Conservation (phyloP, 192 early-diverging fungal genomes). For the Coemansia sp. region DNA sequence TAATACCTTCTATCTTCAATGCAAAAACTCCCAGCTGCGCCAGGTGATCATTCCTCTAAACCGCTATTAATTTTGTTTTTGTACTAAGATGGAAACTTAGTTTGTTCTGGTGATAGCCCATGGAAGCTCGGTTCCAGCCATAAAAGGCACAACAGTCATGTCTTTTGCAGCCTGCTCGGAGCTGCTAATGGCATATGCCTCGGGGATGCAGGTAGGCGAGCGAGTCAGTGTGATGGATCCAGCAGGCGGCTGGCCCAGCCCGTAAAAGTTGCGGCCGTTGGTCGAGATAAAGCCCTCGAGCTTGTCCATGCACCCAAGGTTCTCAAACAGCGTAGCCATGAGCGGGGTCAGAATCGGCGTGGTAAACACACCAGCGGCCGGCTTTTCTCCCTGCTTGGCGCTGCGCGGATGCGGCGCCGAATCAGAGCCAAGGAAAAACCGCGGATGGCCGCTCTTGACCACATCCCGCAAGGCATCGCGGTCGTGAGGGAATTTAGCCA, state of each 20-base stretch:
- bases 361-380: constrained; percentile 92
- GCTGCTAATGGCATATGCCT: constrained; percentile 16
- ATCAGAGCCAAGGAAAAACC: constrained; percentile 97
- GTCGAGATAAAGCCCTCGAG: constrained; percentile 82
- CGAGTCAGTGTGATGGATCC: constrained; percentile 32
- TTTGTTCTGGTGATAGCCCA: constrained; percentile 58
- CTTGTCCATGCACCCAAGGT: constrained; percentile 77
- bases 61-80: no score
- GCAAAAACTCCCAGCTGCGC: background rate
- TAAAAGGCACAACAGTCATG: constrained; percentile 77
- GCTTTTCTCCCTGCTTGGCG: constrained; percentile 76
- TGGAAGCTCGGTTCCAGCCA: constrained; percentile 66
- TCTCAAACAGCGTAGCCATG: constrained; percentile 86
- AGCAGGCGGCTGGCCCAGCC: constrained; percentile 56
- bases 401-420: constrained; percentile 91
- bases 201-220: constrained; percentile 23
- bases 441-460: constrained; percentile 81
- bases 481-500: constrained; percentile 93
- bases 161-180: constrained; percentile 1
- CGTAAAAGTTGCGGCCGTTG: constrained; percentile 85
- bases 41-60: no score
- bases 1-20: background rate
- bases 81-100: background rate
- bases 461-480: constrained; percentile 83
- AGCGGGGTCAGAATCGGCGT: constrained; percentile 82